A percentile compares a stretch with the other conserved stretches of the same genome.
phyloP scores from a whole-genome alignment of 495 filamentous ascomycete genomes.

The Hyaloscypha finlandica region DNA sequence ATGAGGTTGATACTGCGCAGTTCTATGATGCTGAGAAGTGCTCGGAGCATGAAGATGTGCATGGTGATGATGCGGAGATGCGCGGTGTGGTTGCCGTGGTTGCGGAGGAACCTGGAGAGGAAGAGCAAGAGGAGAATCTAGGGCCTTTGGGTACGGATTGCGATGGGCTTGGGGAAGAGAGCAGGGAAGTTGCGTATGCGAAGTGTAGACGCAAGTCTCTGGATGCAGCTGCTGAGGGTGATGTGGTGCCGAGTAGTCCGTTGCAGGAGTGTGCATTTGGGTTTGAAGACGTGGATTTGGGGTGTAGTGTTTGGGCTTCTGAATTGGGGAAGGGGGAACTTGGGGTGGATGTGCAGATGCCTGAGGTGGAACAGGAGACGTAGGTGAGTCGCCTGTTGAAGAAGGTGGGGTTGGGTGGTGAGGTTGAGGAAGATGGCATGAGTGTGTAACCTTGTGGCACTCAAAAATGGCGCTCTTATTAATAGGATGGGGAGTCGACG shows the following conservation, averaged over 20 bases:
- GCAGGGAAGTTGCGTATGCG: neutral
- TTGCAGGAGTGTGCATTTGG: conserved; percentile 11
- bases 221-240: neutral
- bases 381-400: no score
- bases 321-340: no score
- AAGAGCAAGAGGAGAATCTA: neutral
- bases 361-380: no score
- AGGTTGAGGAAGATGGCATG: no score
- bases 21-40: neutral
- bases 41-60: no score
- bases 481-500: neutral
- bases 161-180: conserved; percentile 17
- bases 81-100: no score
- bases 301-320: no score
- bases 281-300: conserved; percentile 11
- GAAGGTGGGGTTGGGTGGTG: no score
- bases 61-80: no score
- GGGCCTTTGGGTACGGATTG: conserved; percentile 18
- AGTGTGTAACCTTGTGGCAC: no score
- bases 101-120: neutral
- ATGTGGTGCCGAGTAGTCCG: conserved; percentile 6
- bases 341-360: no score
- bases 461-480: no score
- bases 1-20: neutral
- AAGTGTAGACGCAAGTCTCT: neutral